A percentile compares a stretch with the other conserved stretches of the same genome.
These are phyloP conservation scores for Plicaturopsis crispa DNA, from an alignment of 768 basidiomycete species.

Conservation along the genomic window DNA sequence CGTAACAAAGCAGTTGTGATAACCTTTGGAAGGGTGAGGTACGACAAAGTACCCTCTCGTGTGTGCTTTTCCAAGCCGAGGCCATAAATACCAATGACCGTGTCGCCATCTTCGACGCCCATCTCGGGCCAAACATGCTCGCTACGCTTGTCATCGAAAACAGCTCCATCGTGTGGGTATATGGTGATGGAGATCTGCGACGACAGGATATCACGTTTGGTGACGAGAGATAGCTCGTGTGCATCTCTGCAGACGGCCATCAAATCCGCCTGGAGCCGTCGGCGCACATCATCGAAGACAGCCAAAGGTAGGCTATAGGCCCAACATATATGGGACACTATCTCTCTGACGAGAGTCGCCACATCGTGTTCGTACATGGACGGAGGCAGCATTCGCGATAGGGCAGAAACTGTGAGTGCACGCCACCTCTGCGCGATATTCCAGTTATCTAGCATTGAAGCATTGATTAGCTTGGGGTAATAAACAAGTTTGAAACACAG, in stretches of 20 bases:
- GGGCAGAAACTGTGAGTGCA: constrained; percentile 5
- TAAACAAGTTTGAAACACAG: too few species aligned
- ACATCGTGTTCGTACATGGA: background rate
- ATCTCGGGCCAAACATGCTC: constrained; percentile 11
- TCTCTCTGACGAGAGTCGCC: background rate
- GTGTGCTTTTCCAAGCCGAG: constrained; percentile 7
- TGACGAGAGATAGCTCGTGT: constrained; percentile 5
- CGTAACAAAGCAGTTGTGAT: constrained; percentile 10
- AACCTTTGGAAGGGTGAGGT: constrained; percentile 9
- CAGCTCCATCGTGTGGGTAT: background rate
- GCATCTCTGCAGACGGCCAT: constrained; percentile 6
- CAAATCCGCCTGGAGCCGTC: constrained; percentile 1
- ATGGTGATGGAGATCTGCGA: background rate
- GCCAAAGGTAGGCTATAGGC: constrained; percentile 6
- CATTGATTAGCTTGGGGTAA: too few species aligned
- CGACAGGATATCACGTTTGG: constrained; percentile 10
- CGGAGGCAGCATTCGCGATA: background rate
- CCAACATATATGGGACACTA: constrained; percentile 3
- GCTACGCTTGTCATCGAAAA: constrained; percentile 1
- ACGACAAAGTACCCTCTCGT: background rate
- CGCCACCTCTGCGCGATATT: constrained; percentile 11
- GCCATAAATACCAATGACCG: constrained; percentile 8
- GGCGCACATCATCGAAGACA: constrained; percentile 4
- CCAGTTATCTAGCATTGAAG: constrained; percentile 9
- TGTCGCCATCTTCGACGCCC: constrained; percentile 7